Evolutionary conservation across 306 rosid species (phyloP), one percentile per base, ranked within the genome.

Genomic region (Medicago lupulina): DNA sequence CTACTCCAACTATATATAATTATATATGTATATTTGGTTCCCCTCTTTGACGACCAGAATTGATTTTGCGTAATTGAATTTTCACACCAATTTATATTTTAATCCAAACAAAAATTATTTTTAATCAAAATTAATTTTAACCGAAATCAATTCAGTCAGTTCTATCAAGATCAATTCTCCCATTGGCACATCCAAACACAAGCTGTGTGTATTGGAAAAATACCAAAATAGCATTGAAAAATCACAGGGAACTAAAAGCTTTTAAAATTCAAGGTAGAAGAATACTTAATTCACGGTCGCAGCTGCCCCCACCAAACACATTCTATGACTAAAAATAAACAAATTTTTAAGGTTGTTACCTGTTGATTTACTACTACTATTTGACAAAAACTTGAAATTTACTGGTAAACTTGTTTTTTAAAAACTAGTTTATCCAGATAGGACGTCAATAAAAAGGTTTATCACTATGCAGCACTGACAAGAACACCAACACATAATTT

Each of bases 291-390:
- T 53, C 58, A n/a, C 7, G 23, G 58, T 51, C 9, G 58, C 58
- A 16, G 31, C 31, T 28, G 25, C 9, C 23, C 10, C 59, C 59
- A 53, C 10, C 59, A 53, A 9, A 54, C 28, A 54, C 28, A 54
- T 54, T 23, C 31, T 18, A 17, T 23, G 41, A 44, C 62, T 55
- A 47, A 77, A 47, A 15, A 21, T 17, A 31, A 21, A 47, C 43
- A 59, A 60, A 47, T 14, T 4, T 70, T 60, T 21, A 47, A 39
- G 47, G 54, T n/a, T 78, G 59, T 61, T 70, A 43, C 54, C n/a
- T 13, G 15, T 58, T 58, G 64, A 58, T 58, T 23, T 34, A 51
- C 21, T 51, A 51, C 9, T 16, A 18, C 6, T 12, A 67, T 50
- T 23, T 62, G 50, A 51, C 47, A 15, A 23, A 65, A 65, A 50